Base-by-base conservation (phyloP, 768 basidiomycete genomes). In the Phylloporus arenicola region DNA sequence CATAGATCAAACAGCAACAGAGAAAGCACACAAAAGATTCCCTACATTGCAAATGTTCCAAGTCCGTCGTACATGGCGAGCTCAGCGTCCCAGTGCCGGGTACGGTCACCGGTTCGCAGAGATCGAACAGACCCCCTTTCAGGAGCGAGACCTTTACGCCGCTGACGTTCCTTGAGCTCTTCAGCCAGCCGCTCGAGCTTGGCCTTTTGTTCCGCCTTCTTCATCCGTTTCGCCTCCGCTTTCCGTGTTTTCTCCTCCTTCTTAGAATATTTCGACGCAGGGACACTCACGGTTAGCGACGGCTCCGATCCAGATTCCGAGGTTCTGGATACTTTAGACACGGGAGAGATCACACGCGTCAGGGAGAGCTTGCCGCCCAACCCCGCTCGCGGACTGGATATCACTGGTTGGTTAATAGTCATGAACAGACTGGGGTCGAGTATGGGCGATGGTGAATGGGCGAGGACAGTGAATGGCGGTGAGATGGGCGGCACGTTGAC, bases 141-240 rank as follows among this genome's bases (percentile, higher is more conserved):
- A 12, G 50, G 48, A 8, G 64, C 61, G 3, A 64, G 61, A 7
- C 49, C 53, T 40, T 61, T 60, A 12, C 69, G 70, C 52, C 68
- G 57, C 64, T 62, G 54, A 59, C 61, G 67, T 45, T 68, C 68
- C 60, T 73, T 75, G 53, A 79, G 67, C 42, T 76, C 69, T 48
- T 67, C 59, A n/a, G 78, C 77, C 29, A 79, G 65, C 45, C 68
- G 68, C 50, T 75, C 72, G 29, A 63, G 65, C 55, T 63, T 70
- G 47, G 69, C 69, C 30, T 69, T 67, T 43, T 69, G 63, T 45
- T 72, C 67, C 10, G 72, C 71, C 65, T 74, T 77, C 53, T 72
- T 70, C 63, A 67, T 63, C 54, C 49, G 59, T 61, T 75, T 74
- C 41, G 72, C 72, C 48, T 75, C 71, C 20, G 69, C 72, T 62